Conservation (phyloP, 345 rosid genomes). For the Cardamine resedifolia region DNA sequence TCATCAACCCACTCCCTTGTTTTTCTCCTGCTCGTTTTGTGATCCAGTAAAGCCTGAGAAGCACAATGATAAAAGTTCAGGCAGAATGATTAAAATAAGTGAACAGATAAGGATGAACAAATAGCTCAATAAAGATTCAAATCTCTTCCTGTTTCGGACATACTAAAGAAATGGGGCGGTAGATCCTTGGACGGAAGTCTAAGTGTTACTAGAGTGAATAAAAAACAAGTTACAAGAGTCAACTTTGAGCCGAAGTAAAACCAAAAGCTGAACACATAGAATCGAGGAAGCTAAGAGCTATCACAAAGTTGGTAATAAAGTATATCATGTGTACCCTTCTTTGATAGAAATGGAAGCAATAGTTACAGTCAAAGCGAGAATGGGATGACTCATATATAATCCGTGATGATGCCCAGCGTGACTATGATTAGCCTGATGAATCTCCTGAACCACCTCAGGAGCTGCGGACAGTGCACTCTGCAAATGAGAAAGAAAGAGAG, state of each 20-base stretch:
- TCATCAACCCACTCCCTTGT: slow-evolving; percentile 91
- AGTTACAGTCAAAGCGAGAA: slow-evolving; percentile 76
- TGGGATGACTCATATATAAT: slow-evolving; percentile 75
- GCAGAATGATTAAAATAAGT: neutral
- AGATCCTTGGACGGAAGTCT: neutral
- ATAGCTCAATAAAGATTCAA: neutral
- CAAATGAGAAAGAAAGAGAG: slow-evolving; percentile 26
- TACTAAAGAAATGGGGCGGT: neutral
- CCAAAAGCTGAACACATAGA: neutral
- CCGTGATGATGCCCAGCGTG: slow-evolving; percentile 69
- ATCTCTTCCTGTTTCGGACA: slow-evolving; percentile 11
- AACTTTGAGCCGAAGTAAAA: neutral
- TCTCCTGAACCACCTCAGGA: slow-evolving; percentile 45
- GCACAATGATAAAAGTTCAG: slow-evolving; percentile 3
- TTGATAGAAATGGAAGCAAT: slow-evolving; percentile 74
- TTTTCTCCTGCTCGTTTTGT: slow-evolving; percentile 88
- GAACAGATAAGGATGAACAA: slow-evolving; percentile 2
- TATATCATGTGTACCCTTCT: slow-evolving; percentile 64
- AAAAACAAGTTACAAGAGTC: neutral
- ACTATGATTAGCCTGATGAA: slow-evolving; percentile 36
- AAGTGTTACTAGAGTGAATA: neutral
- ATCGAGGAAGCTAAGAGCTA: neutral
- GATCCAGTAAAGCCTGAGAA: slow-evolving; percentile 78
- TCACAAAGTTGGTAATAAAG: neutral
- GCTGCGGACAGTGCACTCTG: slow-evolving; percentile 56